Conservation (phyloP, 306 rosid species). For the Albizia julibrissin region DNA sequence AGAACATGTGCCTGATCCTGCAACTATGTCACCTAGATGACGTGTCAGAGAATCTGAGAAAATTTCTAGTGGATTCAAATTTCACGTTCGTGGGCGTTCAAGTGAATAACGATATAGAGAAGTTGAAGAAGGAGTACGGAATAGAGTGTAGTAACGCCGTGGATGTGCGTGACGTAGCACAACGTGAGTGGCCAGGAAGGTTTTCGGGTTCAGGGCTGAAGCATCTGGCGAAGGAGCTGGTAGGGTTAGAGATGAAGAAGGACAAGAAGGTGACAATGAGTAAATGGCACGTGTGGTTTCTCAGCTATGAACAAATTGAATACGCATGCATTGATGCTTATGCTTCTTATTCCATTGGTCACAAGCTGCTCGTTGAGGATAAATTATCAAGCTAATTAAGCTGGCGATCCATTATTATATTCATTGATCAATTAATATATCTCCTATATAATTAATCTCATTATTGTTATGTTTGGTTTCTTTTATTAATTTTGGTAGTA, state of each 20-base stretch:
- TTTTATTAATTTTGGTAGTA: neutral
- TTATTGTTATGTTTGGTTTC: neutral
- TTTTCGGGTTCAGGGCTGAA: neutral
- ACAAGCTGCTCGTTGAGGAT: conserved; percentile 23
- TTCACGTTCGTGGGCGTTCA: conserved; percentile 35
- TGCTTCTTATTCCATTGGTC: conserved; percentile 38
- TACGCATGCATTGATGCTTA: conserved; percentile 46
- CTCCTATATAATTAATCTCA: neutral
- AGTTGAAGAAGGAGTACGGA: conserved; percentile 11
- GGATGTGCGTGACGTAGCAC: conserved; percentile 21
- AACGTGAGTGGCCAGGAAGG: neutral
- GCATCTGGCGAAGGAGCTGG: conserved; percentile 25
- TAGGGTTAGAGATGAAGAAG: conserved; percentile 35
- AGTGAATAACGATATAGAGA: neutral
- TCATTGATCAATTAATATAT: neutral
- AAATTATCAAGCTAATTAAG: neutral
- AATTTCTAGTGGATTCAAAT: neutral
- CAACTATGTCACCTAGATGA: neutral
- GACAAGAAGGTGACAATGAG: conserved; percentile 9
- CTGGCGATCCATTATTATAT: neutral
- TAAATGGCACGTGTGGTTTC: conserved; percentile 1
- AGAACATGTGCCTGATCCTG: conserved; percentile 34
- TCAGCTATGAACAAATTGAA: conserved; percentile 16
- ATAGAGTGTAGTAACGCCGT: conserved; percentile 3
- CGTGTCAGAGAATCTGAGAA: neutral